A percentile compares a stretch with the other conserved stretches of the same genome.
Conservation (phyloP, 306 rosid species). For the Fagus crenata region DNA sequence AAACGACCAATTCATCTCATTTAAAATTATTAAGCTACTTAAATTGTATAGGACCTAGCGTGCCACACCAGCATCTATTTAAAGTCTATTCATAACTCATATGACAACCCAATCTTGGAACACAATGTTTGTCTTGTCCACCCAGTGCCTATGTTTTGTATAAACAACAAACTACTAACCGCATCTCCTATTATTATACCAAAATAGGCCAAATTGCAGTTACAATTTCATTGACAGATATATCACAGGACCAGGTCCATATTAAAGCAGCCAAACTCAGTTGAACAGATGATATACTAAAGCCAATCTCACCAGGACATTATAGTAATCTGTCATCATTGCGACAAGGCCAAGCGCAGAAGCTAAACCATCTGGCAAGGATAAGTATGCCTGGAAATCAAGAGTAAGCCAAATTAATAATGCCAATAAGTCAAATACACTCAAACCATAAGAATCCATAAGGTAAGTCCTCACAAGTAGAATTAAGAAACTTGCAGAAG, state of each 20-base stretch:
- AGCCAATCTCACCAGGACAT: conserved; percentile 58
- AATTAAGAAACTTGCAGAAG: conserved; percentile 19
- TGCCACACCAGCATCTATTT: background rate
- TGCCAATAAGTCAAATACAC: conserved; percentile 13
- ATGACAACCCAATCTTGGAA: background rate
- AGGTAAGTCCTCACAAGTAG: conserved; percentile 13
- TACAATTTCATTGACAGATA: background rate
- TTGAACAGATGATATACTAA: conserved; percentile 7
- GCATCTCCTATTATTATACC: background rate
- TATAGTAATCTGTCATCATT: conserved; percentile 86
- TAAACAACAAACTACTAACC: background rate
- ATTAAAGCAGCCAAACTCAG: conserved; percentile 17
- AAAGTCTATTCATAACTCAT: background rate
- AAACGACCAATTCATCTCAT: background rate
- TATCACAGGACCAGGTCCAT: background rate
- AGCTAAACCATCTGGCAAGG: conserved; percentile 87
- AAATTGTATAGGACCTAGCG: background rate
- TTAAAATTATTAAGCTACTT: background rate
- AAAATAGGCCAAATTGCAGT: background rate
- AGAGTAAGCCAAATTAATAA: conserved; percentile 19
- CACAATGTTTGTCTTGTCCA: background rate
- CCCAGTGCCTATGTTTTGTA: background rate
- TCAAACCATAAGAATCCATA: conserved; percentile 7
- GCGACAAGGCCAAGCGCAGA: conserved; percentile 82
- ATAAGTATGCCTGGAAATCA: conserved; percentile 73